Conservation (phyloP, 2,329 filamentous ascomycete species). For the Talaromyces sp. region DNA sequence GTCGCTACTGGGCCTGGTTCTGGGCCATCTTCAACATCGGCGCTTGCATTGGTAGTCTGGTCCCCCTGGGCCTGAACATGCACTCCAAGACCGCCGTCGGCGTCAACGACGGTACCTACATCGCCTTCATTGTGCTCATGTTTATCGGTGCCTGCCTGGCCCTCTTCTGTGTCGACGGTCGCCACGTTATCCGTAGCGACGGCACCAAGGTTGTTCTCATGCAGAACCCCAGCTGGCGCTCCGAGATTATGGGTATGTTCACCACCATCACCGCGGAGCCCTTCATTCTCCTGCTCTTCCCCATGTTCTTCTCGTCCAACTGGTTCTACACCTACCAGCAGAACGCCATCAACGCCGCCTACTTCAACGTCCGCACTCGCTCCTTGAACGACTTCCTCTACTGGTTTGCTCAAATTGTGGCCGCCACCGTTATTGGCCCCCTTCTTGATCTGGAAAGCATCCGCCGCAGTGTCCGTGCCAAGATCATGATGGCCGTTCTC, state of each 20-base stretch:
- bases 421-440: constrained; percentile 61
- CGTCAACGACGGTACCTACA: constrained; percentile 60
- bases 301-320: constrained; percentile 58
- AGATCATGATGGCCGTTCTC: constrained; percentile 51
- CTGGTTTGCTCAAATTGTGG: constrained; percentile 64
- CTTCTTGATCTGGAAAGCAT: constrained; percentile 53
- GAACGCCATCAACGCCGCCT: constrained; percentile 57
- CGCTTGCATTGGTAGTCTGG: constrained; percentile 67
- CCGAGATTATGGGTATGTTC: constrained; percentile 65
- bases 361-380: constrained; percentile 61
- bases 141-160: constrained; percentile 59
- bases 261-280: constrained; percentile 61
- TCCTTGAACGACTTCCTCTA: constrained; percentile 64
- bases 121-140: constrained; percentile 69
- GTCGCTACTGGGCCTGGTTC: constrained; percentile 77
- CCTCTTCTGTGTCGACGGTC: constrained; percentile 34
- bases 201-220: constrained; percentile 68
- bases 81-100: constrained; percentile 5
- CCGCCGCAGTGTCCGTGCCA: constrained; percentile 58
- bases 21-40: constrained; percentile 88
- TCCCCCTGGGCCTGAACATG: constrained; percentile 15
- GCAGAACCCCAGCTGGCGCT: constrained; percentile 72
- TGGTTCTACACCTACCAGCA: constrained; percentile 65
- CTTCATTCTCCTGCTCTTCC: constrained; percentile 63
- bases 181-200: constrained; percentile 58